A percentile compares a stretch with the other conserved stretches of the same genome.
These are phyloP conservation scores for Starmerella kuoi DNA, from an alignment of 805 yeast species.

Conservation along the genomic window DNA sequence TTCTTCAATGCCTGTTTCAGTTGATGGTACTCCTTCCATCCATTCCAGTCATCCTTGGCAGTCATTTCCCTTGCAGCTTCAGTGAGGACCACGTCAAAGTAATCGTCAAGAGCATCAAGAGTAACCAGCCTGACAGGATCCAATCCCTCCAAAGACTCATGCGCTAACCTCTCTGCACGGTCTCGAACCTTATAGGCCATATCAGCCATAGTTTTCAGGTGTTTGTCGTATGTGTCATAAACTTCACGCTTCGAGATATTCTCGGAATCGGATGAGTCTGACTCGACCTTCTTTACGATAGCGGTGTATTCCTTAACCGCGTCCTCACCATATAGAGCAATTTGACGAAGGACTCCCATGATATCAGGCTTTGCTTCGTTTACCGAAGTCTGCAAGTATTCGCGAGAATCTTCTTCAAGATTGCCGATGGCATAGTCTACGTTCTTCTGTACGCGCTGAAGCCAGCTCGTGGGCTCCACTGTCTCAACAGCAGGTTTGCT, in stretches of 20 bases:
- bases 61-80: slow-evolving; percentile 23
- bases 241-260: slow-evolving; percentile 8
- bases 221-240: slow-evolving; percentile 20
- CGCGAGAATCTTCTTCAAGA: slow-evolving; percentile 19
- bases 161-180: slow-evolving; percentile 23
- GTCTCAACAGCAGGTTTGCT: background rate
- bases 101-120: slow-evolving; percentile 25
- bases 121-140: slow-evolving; percentile 22
- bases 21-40: slow-evolving; percentile 18
- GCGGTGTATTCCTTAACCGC: slow-evolving; percentile 13
- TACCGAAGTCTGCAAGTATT: slow-evolving; percentile 4
- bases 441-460: slow-evolving; percentile 17
- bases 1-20: slow-evolving; percentile 20
- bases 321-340: slow-evolving; percentile 17
- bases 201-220: slow-evolving; percentile 17
- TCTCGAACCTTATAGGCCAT: slow-evolving; percentile 22
- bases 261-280: background rate
- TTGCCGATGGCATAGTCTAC: slow-evolving; percentile 19
- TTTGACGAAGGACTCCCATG: slow-evolving; percentile 19
- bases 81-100: slow-evolving; percentile 21
- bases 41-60: slow-evolving; percentile 20
- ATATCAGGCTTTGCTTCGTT: slow-evolving; percentile 22
- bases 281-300: slow-evolving; percentile 20
- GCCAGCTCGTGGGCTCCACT: slow-evolving; percentile 9
- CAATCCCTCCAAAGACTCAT: slow-evolving; percentile 15